Base-by-base conservation (phyloP, 2,329 filamentous ascomycete species). In the Fusarium virguliforme region DNA sequence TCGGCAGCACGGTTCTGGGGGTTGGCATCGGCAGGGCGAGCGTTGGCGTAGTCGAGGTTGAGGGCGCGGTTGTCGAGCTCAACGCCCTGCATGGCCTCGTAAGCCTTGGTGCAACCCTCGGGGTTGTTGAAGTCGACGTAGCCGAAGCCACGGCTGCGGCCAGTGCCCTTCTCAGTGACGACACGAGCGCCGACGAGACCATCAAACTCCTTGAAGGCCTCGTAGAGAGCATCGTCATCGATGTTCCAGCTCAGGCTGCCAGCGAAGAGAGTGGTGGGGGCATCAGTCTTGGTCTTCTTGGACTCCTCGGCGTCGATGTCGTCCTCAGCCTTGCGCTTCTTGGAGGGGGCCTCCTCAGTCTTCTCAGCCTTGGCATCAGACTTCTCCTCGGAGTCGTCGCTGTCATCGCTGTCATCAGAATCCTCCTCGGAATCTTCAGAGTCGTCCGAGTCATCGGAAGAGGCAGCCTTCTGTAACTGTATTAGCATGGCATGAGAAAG, bases 161-260 rank as follows among this genome's bases (percentile, higher is more conserved):
- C 93, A 78, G 87, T 88, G 62, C 91, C 89, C 81, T 91, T 91
- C 85, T 97, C 94, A 75, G 90, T 95, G 81, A 97, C 93, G 78
- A 97, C 90, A 76, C 94, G 92, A 72, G 91, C 92, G 76, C 89
- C 88, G 73, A 85, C 84, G 62, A 97, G 86, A 78, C 92, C 92
- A 71, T 91, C 91, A 77, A 91, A 95, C 70, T 88, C 84, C 85
- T 94, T 89, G 85, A 98, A 97, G 81, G 95, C 92, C 76, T 91
- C 88, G 74, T 88, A 87, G 71, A 98, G 90, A 84, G 89, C 89
- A 72, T 94, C 90, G 82, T 97, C 95, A 75, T 97, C 93, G 59
- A 97, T 86, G 79, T 91, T 93, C 94, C 94, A 98, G 83, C 93
- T 94, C 71, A 98, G 87, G 86, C 94, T 95, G 75, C 95, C 95